Evolutionary conservation across 768 basidiomycete species (phyloP), one percentile per base, ranked within the genome.

Genomic region (Mycena polygramma): DNA sequence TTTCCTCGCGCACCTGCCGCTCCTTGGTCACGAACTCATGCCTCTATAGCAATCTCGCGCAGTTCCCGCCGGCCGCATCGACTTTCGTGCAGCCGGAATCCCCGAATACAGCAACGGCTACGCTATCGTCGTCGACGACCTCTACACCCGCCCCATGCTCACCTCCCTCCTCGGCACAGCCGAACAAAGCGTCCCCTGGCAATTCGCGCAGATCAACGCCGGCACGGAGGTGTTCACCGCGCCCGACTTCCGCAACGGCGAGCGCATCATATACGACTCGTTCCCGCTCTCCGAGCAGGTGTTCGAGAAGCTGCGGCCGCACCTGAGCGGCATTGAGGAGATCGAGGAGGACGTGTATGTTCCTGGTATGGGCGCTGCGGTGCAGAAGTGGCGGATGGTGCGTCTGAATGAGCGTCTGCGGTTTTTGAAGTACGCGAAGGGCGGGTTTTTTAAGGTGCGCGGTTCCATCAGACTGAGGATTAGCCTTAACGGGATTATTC

Each of bases 301-400:
- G 2, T 69, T 72, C 48, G 61, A 63, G 57, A 54, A 64, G 20
- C 36, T 73, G 7, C 65, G 68, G 0, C 72, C 72, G 22, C 69
- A 70, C 39, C 46, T 73, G 37, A 41, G 51, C 7, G 71, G 55
- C 0, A 72, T 72, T 36, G 71, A 63, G 51, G 72, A 59, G 24
- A 68, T 73, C 15, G 69, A 73, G 41, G 43, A 70, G 65, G 13
- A 19, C 2, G 19, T 19, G 13, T 54, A 59, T 15, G 15, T 66
- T 2, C 22, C 36, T 5, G 62, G 63, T 17, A 45, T 36, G 4
- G 57, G 49, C 22, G 48, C 17, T 14, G 64, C 55, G 20, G 30
- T 49, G 35, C 70, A 74, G 57, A 72, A 72, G 43, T 74, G 73
- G 73, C 57, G 68, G 26, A 71, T 74, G 70, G 67, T 69, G 26